phyloP scores from a whole-genome alignment of 163 green algal genomes.

The Chlorella variabilis region DNA sequence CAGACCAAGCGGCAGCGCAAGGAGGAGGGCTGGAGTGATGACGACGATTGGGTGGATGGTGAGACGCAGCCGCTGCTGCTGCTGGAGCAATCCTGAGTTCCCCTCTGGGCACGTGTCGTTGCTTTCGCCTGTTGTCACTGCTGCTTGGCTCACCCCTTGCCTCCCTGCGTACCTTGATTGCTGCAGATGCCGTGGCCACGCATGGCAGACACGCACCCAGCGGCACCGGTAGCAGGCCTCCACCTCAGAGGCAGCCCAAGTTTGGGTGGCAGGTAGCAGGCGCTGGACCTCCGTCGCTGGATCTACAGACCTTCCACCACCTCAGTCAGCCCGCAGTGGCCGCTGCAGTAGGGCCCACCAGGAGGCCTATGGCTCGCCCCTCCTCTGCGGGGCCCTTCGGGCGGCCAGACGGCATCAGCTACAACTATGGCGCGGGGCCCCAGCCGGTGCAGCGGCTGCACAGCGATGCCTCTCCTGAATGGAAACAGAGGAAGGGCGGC shows the following conservation, averaged over 20 bases:
- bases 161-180: too few species aligned
- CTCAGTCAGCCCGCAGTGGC: too few species aligned
- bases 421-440: background rate
- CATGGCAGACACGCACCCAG: too few species aligned
- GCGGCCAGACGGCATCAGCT: background rate
- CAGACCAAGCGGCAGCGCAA: constrained; percentile 34
- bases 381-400: constrained; percentile 29
- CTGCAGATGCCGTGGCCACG: too few species aligned
- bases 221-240: background rate
- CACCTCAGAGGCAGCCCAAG: constrained; percentile 2
- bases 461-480: constrained; percentile 1
- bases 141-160: too few species aligned
- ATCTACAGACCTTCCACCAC: constrained; percentile 7
- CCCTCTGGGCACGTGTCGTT: too few species aligned
- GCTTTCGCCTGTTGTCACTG: too few species aligned
- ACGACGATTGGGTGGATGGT: constrained; percentile 35
- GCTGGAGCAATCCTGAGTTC: background rate
- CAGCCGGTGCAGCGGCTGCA: background rate
- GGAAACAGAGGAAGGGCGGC: constrained; percentile 3
- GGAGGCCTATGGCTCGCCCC: background rate
- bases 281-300: background rate
- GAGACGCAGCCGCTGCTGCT: background rate
- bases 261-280: background rate
- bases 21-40: constrained; percentile 9
- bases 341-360: constrained; percentile 13